A percentile compares a stretch with the other conserved stretches of the same genome.
phyloP scores from a whole-genome alignment of 441 rosid genomes.

The Cnidoscolus chayamansa region DNA sequence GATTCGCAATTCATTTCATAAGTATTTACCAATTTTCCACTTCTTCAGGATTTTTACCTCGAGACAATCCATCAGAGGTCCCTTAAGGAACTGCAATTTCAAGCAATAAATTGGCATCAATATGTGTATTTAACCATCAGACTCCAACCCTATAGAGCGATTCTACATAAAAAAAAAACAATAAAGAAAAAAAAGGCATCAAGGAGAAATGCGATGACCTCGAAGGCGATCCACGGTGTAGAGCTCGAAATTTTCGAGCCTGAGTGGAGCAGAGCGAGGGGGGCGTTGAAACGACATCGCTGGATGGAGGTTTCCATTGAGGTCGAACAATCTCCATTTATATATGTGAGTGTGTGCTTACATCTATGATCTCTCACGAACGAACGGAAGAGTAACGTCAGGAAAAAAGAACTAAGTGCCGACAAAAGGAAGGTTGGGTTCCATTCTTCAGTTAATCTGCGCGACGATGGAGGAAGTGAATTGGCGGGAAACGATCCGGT shows the following conservation, averaged over 20 bases:
- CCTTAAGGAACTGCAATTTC: conserved; percentile 66
- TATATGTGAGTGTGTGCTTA: too few relatives aligned
- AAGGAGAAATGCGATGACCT: conserved; percentile 35
- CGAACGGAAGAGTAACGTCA: too few relatives aligned
- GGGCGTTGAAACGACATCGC: conserved; percentile 40
- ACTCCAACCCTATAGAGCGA: not conserved
- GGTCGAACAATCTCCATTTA: conserved; percentile 53
- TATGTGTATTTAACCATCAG: too few relatives aligned
- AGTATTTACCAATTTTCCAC: conserved; percentile 54
- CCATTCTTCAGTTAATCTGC: not conserved
- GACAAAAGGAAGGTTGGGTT: too few relatives aligned
- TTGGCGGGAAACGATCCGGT: conserved; percentile 16
- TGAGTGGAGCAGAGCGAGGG: conserved; percentile 81
- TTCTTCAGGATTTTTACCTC: conserved; percentile 72
- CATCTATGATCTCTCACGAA: too few relatives aligned
- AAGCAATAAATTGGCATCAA: not conserved
- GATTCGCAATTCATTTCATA: not conserved
- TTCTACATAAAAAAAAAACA: not conserved
- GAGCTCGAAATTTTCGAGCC: conserved; percentile 93
- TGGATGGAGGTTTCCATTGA: conserved; percentile 29
- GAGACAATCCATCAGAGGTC: conserved; percentile 74
- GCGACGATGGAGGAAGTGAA: conserved; percentile 11
- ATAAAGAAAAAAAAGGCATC: not conserved
- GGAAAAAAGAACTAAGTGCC: too few relatives aligned
- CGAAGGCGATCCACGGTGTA: conserved; percentile 90